Percentiles rank a stretch among this genome's conserved stretches.
phyloP scores from a whole-genome alignment of 805 yeast genomes.

The Cyberlindnera saturnus region DNA sequence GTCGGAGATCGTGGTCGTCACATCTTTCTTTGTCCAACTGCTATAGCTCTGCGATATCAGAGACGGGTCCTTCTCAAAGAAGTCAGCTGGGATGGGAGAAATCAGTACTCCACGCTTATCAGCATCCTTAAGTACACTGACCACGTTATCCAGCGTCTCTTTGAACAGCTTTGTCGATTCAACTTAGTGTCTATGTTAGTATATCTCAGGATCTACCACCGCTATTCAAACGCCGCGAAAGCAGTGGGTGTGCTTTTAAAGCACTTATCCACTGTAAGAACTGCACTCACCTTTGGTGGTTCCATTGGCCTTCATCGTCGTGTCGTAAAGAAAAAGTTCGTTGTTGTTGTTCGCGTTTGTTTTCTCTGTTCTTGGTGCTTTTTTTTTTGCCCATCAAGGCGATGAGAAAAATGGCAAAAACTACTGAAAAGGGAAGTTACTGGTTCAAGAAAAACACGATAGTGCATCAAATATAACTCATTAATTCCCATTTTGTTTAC shows the following conservation, averaged over 20 bases:
- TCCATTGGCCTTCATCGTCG: constrained; percentile 6
- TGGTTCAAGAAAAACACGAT: neutral
- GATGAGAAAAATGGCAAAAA: neutral
- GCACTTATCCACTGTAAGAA: neutral
- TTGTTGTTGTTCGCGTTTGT: constrained; percentile 2
- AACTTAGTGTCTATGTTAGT: constrained; percentile 8
- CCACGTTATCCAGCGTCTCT: constrained; percentile 4
- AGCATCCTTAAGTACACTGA: constrained; percentile 5
- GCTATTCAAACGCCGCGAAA: too few relatives aligned
- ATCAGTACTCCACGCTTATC: constrained; percentile 12
- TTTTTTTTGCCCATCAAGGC: neutral
- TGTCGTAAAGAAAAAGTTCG: neutral
- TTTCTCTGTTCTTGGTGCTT: neutral
- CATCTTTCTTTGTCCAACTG: neutral
- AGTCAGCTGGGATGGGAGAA: constrained; percentile 14
- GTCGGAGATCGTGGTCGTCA: constrained; percentile 35
- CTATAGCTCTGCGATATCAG: constrained; percentile 11
- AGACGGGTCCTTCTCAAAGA: constrained; percentile 14
- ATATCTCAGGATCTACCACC: too few relatives aligned
- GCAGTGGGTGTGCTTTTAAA: too few relatives aligned
- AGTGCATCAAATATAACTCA: neutral
- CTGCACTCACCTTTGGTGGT: constrained; percentile 5
- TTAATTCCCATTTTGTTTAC: too few relatives aligned
- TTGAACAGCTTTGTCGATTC: constrained; percentile 6
- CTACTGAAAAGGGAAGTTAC: neutral